Percentiles rank a stretch among this genome's conserved stretches.
Conservation (phyloP, 768 basidiomycete genomes). For the Serendipita sp. region DNA sequence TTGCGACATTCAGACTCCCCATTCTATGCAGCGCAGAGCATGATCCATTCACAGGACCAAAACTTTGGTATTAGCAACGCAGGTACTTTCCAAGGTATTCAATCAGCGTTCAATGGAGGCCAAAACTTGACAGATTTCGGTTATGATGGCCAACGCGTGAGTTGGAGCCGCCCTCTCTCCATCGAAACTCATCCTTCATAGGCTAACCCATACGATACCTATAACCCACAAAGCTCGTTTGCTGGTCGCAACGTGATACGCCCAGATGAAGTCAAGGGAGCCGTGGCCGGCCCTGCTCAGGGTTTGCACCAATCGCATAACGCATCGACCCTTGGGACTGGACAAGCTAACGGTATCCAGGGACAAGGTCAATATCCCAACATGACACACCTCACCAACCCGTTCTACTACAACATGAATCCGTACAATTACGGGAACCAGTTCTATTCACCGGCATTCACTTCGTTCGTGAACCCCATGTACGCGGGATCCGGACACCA, state of each 20-base stretch:
- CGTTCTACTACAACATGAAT: slow-evolving; percentile 2
- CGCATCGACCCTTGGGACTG: neutral
- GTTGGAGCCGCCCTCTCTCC: slow-evolving; percentile 32
- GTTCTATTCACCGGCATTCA: neutral
- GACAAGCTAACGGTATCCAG: neutral
- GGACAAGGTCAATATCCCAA: slow-evolving; percentile 1
- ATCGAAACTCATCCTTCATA: slow-evolving; percentile 16
- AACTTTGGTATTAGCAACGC: slow-evolving; percentile 2
- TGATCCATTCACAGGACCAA: slow-evolving; percentile 59
- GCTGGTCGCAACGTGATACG: slow-evolving; percentile 45
- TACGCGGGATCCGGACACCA: neutral
- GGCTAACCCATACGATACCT: slow-evolving; percentile 40
- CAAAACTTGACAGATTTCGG: slow-evolving; percentile 39
- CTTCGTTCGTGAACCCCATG: slow-evolving; percentile 1
- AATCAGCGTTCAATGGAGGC: slow-evolving; percentile 17
- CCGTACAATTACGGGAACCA: neutral
- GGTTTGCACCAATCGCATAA: no score
- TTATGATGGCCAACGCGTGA: slow-evolving; percentile 51
- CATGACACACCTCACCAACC: neutral
- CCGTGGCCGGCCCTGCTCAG: slow-evolving; percentile 19
- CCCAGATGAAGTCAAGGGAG: slow-evolving; percentile 58
- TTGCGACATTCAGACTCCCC: slow-evolving; percentile 39
- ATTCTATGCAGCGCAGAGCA: slow-evolving; percentile 54
- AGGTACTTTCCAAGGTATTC: slow-evolving; percentile 35
- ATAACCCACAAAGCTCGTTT: slow-evolving; percentile 41